Conservation (phyloP, 768 basidiomycete species). For the Auricularia auricula-judae region DNA sequence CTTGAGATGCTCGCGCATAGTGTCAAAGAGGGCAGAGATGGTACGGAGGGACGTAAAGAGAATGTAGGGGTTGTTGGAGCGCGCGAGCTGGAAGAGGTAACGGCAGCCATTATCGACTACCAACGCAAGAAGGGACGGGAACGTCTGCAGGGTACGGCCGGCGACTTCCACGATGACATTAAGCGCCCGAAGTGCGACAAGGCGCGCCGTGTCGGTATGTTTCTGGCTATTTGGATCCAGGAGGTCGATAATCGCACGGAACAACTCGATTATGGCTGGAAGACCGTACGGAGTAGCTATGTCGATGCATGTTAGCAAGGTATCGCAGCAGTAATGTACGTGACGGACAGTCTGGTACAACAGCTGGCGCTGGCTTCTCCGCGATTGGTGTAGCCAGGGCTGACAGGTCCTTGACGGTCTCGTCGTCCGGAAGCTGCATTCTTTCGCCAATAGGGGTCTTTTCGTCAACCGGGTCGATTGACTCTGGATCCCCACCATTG, state of each 20-base stretch:
- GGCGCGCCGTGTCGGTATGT: conserved; percentile 91
- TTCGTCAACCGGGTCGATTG: not conserved
- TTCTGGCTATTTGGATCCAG: conserved; percentile 90
- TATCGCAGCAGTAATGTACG: not conserved
- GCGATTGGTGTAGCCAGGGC: not conserved
- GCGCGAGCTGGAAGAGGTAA: conserved; percentile 91
- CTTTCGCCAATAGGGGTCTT: not conserved
- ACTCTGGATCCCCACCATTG: not conserved
- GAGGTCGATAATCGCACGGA: conserved; percentile 90
- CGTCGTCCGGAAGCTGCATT: not conserved
- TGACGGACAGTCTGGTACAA: not conserved
- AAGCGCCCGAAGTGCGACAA: conserved; percentile 78
- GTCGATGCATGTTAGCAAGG: not conserved
- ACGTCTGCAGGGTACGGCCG: conserved; percentile 62
- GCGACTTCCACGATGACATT: conserved; percentile 82
- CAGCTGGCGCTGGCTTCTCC: not conserved
- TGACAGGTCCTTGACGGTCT: no score
- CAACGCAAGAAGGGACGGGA: conserved; percentile 65
- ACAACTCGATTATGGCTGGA: conserved; percentile 82
- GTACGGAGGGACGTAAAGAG: conserved; percentile 74
- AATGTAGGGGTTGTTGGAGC: conserved; percentile 75
- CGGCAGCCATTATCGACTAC: conserved; percentile 88
- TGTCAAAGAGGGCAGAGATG: conserved; percentile 79
- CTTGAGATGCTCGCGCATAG: conserved; percentile 77
- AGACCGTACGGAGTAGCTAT: conserved; percentile 54